These are phyloP conservation scores for Globisporangium abappressorium DNA, from an alignment of 352 stramenopile genomes.

Conservation along the genomic window DNA sequence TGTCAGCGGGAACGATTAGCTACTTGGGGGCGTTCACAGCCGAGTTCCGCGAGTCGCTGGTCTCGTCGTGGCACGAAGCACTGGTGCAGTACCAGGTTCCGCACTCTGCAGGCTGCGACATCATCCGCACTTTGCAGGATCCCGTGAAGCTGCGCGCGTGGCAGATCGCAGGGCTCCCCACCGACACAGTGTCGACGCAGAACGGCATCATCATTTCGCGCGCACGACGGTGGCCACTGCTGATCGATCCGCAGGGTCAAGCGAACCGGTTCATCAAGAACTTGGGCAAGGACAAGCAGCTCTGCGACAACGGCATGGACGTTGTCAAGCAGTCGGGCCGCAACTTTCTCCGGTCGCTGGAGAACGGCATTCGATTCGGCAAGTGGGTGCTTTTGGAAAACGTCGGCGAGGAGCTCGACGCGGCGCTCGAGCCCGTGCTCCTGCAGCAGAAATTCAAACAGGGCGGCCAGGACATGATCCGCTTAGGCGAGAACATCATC, in stretches of 20 bases:
- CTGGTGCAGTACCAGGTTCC: slow-evolving; percentile 57
- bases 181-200: slow-evolving; percentile 90
- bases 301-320: slow-evolving; percentile 91
- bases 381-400: slow-evolving; percentile 92
- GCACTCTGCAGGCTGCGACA: slow-evolving; percentile 82
- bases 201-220: slow-evolving; percentile 92
- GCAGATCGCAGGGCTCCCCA: slow-evolving; percentile 87
- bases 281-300: slow-evolving; percentile 76
- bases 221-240: slow-evolving; percentile 80
- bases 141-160: slow-evolving; percentile 86
- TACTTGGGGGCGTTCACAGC: slow-evolving; percentile 87
- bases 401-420: slow-evolving; percentile 87
- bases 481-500: slow-evolving; percentile 89
- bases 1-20: slow-evolving; percentile 84
- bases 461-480: slow-evolving; percentile 91
- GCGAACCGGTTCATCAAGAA: slow-evolving; percentile 92
- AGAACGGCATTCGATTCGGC: slow-evolving; percentile 90
- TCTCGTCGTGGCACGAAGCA: slow-evolving; percentile 62
- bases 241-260: slow-evolving; percentile 92
- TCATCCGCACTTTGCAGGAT: slow-evolving; percentile 84
- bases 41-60: slow-evolving; percentile 76
- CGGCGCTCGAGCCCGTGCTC: slow-evolving; percentile 87
- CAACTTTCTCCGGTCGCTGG: slow-evolving; percentile 84
- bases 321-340: slow-evolving; percentile 89
- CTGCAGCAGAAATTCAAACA: slow-evolving; percentile 92